Percentiles rank a stretch among this genome's conserved stretches.
phyloP scores from a whole-genome alignment of 116 monocot genomes.

The Papilionanthe hybrid region DNA sequence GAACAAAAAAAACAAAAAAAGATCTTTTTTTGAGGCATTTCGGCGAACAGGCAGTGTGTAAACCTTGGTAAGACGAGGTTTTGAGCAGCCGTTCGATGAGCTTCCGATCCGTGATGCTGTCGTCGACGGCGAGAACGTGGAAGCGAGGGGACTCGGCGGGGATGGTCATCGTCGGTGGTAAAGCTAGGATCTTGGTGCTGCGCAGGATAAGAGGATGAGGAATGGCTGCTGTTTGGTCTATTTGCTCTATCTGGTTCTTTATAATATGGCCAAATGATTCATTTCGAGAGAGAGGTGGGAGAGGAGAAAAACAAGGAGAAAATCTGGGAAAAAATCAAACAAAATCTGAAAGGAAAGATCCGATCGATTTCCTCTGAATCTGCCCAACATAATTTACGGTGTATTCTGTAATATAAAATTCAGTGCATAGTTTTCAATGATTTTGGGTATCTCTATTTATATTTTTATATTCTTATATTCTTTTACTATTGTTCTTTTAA shows the following conservation, averaged over 20 bases:
- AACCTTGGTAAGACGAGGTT: constrained; percentile 37
- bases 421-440: background rate
- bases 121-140: constrained; percentile 46
- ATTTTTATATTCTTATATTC: background rate
- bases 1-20: background rate
- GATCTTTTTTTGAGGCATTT: background rate
- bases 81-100: constrained; percentile 38
- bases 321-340: background rate
- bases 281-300: background rate
- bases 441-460: background rate
- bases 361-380: constrained; percentile 1
- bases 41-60: background rate
- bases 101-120: constrained; percentile 36
- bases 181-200: background rate
- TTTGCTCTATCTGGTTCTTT: background rate
- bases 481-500: no score
- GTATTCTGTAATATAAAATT: background rate
- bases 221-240: background rate
- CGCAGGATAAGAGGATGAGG: background rate
- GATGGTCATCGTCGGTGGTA: constrained; percentile 16
- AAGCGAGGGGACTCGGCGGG: constrained; percentile 20
- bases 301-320: constrained; percentile 4
- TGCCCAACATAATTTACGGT: background rate
- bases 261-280: background rate
- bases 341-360: constrained; percentile 9